A percentile compares a stretch with the other conserved stretches of the same genome.
phyloP scores from a whole-genome alignment of 805 yeast genomes.

The Tetrapisispora namnaoensis region DNA sequence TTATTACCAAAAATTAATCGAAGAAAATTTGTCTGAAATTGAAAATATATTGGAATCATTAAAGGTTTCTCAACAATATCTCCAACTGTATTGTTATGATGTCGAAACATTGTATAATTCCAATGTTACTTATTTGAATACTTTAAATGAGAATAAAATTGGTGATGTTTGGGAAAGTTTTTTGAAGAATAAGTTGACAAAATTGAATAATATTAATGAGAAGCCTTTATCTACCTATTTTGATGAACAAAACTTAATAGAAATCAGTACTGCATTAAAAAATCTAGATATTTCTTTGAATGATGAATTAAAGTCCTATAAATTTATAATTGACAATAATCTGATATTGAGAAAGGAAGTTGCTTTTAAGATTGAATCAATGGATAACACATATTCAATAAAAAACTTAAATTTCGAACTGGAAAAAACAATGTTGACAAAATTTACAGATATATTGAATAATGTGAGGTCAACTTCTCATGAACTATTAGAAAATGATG shows the following conservation, averaged over 20 bases:
- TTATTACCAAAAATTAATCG: constrained; percentile 25
- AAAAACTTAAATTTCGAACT: constrained; percentile 12
- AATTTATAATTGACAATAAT: constrained; percentile 13
- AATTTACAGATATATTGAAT: constrained; percentile 18
- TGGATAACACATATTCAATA: constrained; percentile 8
- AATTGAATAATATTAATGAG: constrained; percentile 6
- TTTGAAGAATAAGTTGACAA: constrained; percentile 17
- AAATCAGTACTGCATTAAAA: constrained; percentile 4
- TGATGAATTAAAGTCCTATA: constrained; percentile 10
- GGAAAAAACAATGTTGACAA: constrained; percentile 19
- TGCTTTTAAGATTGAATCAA: constrained; percentile 3
- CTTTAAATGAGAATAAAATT: constrained; percentile 35
- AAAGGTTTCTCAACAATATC: constrained; percentile 40
- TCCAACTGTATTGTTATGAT: constrained; percentile 40
- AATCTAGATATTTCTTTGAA: constrained; percentile 10
- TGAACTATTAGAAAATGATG: constrained; percentile 12
- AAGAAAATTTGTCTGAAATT: constrained; percentile 29
- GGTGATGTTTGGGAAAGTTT: constrained; percentile 34
- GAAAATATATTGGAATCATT: constrained; percentile 37
- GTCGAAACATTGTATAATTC: constrained; percentile 37
- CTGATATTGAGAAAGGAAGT: constrained; percentile 7
- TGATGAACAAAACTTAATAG: constrained; percentile 4
- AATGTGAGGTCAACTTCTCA: constrained; percentile 11
- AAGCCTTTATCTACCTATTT: constrained; percentile 14
- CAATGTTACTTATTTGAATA: constrained; percentile 30